These are phyloP conservation scores for Acmispon strigosus DNA, from an alignment of 306 rosid species.

Conservation along the genomic window DNA sequence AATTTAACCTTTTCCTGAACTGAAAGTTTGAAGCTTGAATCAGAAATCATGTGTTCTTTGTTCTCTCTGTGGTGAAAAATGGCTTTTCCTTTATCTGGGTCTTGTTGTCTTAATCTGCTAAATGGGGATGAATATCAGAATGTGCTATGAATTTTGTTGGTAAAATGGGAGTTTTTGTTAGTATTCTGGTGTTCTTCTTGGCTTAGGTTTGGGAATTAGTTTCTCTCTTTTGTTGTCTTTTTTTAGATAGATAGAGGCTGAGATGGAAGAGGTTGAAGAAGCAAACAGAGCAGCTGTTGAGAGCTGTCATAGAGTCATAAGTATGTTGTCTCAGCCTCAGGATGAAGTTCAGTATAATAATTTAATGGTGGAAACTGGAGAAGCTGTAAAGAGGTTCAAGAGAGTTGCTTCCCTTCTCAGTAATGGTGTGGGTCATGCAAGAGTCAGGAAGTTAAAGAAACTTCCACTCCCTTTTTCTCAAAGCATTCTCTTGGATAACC, in stretches of 20 bases:
- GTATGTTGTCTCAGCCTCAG: constrained; percentile 55
- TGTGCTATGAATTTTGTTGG: constrained; percentile 21
- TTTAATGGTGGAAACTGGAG: constrained; percentile 69
- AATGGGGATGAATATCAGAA: constrained; percentile 19
- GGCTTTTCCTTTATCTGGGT: constrained; percentile 30
- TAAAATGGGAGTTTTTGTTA: constrained; percentile 10
- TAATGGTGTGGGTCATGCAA: constrained; percentile 75
- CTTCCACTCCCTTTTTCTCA: constrained; percentile 49
- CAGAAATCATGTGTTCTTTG: constrained; percentile 12
- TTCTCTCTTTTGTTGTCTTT: background rate
- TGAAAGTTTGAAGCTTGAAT: constrained; percentile 12
- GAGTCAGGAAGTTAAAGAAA: constrained; percentile 61
- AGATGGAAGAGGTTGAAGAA: constrained; percentile 78
- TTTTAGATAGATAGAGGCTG: constrained; percentile 25
- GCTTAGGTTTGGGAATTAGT: constrained; percentile 22
- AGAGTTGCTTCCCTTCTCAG: constrained; percentile 78
- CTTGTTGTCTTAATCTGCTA: constrained; percentile 3
- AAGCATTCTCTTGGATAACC: constrained; percentile 59
- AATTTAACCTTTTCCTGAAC: background rate
- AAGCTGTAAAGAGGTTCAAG: constrained; percentile 79
- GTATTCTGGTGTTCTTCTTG: constrained; percentile 31
- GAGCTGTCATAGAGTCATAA: constrained; percentile 73
- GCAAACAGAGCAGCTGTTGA: constrained; percentile 77
- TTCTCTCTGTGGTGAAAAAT: constrained; percentile 35
- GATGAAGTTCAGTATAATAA: constrained; percentile 55